These are phyloP conservation scores for Rhizophora apiculata DNA, from an alignment of 345 rosid species.

Conservation along the genomic window DNA sequence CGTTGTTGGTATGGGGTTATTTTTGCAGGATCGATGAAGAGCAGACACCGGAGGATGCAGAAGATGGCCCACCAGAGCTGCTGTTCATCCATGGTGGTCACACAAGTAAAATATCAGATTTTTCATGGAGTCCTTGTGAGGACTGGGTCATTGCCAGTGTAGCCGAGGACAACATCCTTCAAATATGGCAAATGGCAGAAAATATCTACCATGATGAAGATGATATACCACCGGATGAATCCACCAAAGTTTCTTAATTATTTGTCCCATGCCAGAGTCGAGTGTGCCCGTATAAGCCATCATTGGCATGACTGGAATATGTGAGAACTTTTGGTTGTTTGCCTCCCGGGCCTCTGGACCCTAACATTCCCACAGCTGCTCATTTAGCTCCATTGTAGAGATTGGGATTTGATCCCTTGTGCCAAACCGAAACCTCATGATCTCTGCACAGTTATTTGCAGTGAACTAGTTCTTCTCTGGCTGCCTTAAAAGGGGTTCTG, in stretches of 20 bases:
- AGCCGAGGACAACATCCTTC: slow-evolving; percentile 97
- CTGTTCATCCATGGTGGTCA: slow-evolving; percentile 99
- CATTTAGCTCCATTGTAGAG: too few relatives aligned
- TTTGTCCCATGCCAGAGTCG: too few relatives aligned
- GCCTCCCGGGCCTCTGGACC: too few relatives aligned
- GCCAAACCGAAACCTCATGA: too few relatives aligned
- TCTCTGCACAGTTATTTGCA: too few relatives aligned
- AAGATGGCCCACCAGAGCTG: slow-evolving; percentile 99
- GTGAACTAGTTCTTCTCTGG: too few relatives aligned
- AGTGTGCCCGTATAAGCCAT: too few relatives aligned
- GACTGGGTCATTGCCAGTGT: slow-evolving; percentile 98
- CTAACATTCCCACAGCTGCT: too few relatives aligned
- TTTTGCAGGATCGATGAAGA: slow-evolving; percentile 33
- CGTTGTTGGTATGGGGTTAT: slow-evolving; percentile 3
- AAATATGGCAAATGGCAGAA: slow-evolving; percentile 99
- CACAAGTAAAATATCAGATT: slow-evolving; percentile 96
- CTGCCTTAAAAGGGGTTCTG: too few relatives aligned
- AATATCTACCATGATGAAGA: slow-evolving; percentile 97
- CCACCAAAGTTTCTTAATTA: slow-evolving; percentile 46
- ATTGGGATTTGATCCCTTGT: too few relatives aligned
- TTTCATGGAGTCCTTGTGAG: slow-evolving; percentile 99
- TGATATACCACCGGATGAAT: slow-evolving; percentile 79
- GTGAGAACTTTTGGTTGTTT: too few relatives aligned
- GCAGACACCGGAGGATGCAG: slow-evolving; percentile 59
- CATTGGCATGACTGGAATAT: too few relatives aligned